phyloP scores from a whole-genome alignment of 495 filamentous ascomycete genomes.

The Friedmanniomyces simplex region DNA sequence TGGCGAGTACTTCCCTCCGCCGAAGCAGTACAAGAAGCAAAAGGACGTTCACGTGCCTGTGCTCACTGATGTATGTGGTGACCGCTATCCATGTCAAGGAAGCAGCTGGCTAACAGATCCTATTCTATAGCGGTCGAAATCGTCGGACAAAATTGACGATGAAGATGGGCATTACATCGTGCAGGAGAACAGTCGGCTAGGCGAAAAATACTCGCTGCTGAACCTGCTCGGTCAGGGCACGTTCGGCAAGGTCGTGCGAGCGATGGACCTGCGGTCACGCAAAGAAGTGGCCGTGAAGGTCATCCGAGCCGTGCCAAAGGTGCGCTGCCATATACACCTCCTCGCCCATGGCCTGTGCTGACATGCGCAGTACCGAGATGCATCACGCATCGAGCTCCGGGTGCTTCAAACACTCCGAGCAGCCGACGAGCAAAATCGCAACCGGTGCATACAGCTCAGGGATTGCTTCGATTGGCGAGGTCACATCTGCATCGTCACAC shows the following conservation, averaged over 20 bases:
- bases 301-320: constrained; percentile 91
- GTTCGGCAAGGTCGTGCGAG: constrained; percentile 96
- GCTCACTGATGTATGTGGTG: constrained; percentile 65
- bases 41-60: constrained; percentile 79
- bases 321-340: neutral
- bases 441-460: constrained; percentile 92
- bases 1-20: constrained; percentile 70
- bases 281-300: constrained; percentile 90
- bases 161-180: constrained; percentile 97
- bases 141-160: constrained; percentile 66
- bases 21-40: constrained; percentile 81
- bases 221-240: constrained; percentile 91
- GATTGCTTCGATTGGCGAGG: constrained; percentile 97
- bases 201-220: constrained; percentile 79
- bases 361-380: constrained; percentile 61
- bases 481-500: constrained; percentile 98
- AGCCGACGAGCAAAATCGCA: constrained; percentile 85
- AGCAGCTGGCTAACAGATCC: constrained; percentile 13
- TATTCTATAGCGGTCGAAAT: constrained; percentile 20
- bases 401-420: constrained; percentile 81
- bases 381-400: constrained; percentile 88
- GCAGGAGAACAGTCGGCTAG: constrained; percentile 66
- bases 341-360: neutral
- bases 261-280: constrained; percentile 62
- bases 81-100: constrained; percentile 4